Percentiles rank a stretch among this genome's conserved stretches.
Evolutionary conservation across 805 yeast genomes (phyloP).

Genomic region (Ogataea degrootiae): DNA sequence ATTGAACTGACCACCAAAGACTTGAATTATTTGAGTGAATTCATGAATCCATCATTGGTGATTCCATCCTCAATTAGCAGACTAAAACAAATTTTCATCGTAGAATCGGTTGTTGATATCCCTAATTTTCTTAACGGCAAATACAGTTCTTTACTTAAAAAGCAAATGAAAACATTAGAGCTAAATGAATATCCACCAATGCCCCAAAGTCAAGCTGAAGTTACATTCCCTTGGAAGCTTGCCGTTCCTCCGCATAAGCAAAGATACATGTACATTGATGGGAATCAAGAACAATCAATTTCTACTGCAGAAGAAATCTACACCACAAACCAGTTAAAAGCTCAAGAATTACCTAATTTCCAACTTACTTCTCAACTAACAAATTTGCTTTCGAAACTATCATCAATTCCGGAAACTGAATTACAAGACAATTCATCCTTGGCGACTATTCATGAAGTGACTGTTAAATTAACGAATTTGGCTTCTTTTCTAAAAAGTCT

Average conservation of each 20-base stretch:
- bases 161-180: slow-evolving; percentile 51
- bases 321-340: slow-evolving; percentile 19
- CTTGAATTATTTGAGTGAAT: slow-evolving; percentile 44
- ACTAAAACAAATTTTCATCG: slow-evolving; percentile 51
- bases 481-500: slow-evolving; percentile 54
- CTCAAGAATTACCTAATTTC: slow-evolving; percentile 57
- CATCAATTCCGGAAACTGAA: slow-evolving; percentile 1
- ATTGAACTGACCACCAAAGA: slow-evolving; percentile 37
- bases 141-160: slow-evolving; percentile 43
- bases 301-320: slow-evolving; percentile 30
- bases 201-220: slow-evolving; percentile 54
- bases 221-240: slow-evolving; percentile 75
- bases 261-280: slow-evolving; percentile 78
- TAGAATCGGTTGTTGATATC: slow-evolving; percentile 68
- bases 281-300: slow-evolving; percentile 37
- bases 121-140: slow-evolving; percentile 55
- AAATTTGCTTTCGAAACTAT: slow-evolving; percentile 11
- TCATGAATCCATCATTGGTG: slow-evolving; percentile 52
- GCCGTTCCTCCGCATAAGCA: slow-evolving; percentile 95
- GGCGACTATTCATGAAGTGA: slow-evolving; percentile 11
- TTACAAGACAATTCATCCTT: slow-evolving; percentile 15
- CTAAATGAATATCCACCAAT: slow-evolving; percentile 47
- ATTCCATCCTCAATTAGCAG: slow-evolving; percentile 31
- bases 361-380: slow-evolving; percentile 18
- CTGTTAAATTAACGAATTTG: slow-evolving; percentile 44